phyloP scores from a whole-genome alignment of 495 filamentous ascomycete genomes.

The Symbiotaphrina buchneri region DNA sequence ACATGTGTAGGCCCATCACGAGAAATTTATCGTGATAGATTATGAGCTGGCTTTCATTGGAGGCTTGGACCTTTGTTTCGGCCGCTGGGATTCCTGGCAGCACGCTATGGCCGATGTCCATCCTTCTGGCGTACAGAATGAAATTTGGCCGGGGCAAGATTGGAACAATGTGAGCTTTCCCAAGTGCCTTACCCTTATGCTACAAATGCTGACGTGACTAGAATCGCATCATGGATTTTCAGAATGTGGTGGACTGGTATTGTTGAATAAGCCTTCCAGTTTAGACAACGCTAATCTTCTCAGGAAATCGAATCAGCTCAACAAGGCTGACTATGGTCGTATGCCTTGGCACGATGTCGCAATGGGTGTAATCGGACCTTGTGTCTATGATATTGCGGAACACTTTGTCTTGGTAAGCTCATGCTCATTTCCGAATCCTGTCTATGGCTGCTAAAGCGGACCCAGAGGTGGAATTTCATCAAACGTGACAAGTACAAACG shows the following conservation, averaged over 20 bases:
- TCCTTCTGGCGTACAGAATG: constrained; percentile 55
- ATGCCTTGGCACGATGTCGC: constrained; percentile 98
- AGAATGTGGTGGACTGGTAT: constrained; percentile 60
- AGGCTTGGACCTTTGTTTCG: constrained; percentile 89
- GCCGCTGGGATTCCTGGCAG: constrained; percentile 73
- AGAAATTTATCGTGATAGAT: constrained; percentile 90
- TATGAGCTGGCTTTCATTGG: constrained; percentile 80
- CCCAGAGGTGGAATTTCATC: constrained; percentile 61
- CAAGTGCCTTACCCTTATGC: background rate
- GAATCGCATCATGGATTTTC: constrained; percentile 89
- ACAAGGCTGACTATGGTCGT: constrained; percentile 73
- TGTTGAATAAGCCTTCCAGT: no score
- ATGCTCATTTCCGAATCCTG: background rate
- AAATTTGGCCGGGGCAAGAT: constrained; percentile 88
- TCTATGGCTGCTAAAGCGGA: background rate
- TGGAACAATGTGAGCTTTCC: constrained; percentile 35
- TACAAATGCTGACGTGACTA: constrained; percentile 17
- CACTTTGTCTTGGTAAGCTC: constrained; percentile 51
- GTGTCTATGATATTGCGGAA: constrained; percentile 85
- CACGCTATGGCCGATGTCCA: constrained; percentile 77
- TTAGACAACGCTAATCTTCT: background rate
- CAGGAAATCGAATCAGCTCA: constrained; percentile 70
- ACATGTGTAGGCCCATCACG: constrained; percentile 53
- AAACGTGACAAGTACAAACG: constrained; percentile 98
- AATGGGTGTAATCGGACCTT: constrained; percentile 74